These are phyloP conservation scores for Colletotrichum viniferum DNA, from an alignment of 2,329 filamentous ascomycete genomes.

Conservation along the genomic window DNA sequence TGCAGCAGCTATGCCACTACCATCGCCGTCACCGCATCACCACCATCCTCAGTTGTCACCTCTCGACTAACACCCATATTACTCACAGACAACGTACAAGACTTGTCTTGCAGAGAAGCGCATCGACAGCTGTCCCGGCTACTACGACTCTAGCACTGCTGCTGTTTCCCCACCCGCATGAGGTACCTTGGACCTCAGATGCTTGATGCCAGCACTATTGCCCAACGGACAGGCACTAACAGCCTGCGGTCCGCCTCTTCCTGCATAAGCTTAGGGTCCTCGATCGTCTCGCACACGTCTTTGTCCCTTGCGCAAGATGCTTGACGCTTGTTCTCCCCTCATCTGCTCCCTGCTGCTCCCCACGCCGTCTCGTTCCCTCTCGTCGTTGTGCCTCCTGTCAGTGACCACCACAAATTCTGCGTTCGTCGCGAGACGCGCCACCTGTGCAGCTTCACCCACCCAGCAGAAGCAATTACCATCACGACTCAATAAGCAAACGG, in stretches of 20 bases:
- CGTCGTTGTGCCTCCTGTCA: neutral
- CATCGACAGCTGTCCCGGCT: neutral
- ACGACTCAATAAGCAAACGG: neutral
- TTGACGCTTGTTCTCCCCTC: neutral
- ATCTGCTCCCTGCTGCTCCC: neutral
- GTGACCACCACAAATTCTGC: neutral
- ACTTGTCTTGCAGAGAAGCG: neutral
- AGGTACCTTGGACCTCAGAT: neutral
- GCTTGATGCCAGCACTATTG: slow-evolving; percentile 3
- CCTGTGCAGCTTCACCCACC: neutral
- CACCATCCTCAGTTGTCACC: neutral
- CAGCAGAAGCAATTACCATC: neutral
- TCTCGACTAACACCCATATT: neutral
- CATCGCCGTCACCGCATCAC: neutral
- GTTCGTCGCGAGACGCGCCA: neutral
- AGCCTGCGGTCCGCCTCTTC: slow-evolving; percentile 12
- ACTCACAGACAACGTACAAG: neutral
- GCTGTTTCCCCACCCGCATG: neutral
- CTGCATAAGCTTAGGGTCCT: slow-evolving; percentile 15
- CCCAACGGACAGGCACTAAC: slow-evolving; percentile 1
- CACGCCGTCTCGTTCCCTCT: neutral
- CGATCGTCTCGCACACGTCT: neutral
- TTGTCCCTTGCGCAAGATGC: neutral
- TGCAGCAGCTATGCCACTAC: neutral
- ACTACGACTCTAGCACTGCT: neutral